phyloP scores from a whole-genome alignment of 345 rosid genomes.

The Combretum micranthum region DNA sequence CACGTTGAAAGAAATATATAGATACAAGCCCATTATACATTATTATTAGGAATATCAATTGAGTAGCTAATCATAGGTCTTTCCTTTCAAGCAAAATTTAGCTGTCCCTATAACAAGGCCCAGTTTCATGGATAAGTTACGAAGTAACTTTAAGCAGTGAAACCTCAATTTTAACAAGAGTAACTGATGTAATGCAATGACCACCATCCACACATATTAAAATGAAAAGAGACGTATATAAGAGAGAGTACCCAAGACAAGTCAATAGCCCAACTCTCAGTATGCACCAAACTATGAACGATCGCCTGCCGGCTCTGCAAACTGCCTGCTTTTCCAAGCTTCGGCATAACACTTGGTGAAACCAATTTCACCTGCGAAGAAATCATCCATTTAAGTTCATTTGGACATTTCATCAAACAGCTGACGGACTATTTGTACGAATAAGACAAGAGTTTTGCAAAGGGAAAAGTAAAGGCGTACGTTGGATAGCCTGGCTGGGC shows the following conservation, averaged over 20 bases:
- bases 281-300: constrained; percentile 84
- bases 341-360: constrained; percentile 85
- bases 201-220: too few relatives aligned
- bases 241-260: constrained; percentile 63
- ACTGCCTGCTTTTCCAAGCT: constrained; percentile 90
- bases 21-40: too few relatives aligned
- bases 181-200: too few relatives aligned
- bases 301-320: constrained; percentile 90
- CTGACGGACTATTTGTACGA: not conserved
- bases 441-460: not conserved
- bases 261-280: constrained; percentile 92
- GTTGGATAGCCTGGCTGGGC: constrained; percentile 70
- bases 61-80: too few relatives aligned
- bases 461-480: constrained; percentile 16
- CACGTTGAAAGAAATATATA: not conserved
- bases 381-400: not conserved
- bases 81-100: too few relatives aligned
- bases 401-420: constrained; percentile 27
- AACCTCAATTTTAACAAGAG: too few relatives aligned
- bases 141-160: too few relatives aligned
- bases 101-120: too few relatives aligned
- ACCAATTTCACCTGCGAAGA: constrained; percentile 61
- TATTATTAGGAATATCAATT: too few relatives aligned
- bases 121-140: too few relatives aligned
- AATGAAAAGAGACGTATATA: not conserved